phyloP scores from a whole-genome alignment of 31 red algal genomes.

The Asparagopsis taxiformis region DNA sequence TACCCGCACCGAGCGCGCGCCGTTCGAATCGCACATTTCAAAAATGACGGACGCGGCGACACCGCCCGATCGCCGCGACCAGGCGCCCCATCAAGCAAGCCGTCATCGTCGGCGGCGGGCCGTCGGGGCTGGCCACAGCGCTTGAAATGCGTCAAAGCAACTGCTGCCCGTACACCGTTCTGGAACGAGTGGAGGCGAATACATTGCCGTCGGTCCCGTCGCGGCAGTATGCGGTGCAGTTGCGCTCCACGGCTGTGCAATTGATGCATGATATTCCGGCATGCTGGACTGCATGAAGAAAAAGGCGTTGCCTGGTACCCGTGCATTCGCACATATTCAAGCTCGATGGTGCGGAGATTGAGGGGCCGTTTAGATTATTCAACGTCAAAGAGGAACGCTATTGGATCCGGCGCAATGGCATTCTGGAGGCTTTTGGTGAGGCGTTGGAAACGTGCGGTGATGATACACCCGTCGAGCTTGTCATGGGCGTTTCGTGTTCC shows the following conservation, averaged over 20 bases:
- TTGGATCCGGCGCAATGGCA: background rate
- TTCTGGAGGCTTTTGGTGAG: background rate
- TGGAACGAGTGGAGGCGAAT: background rate
- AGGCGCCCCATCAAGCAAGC: background rate
- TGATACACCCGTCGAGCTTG: background rate
- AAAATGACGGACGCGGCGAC: too few relatives aligned
- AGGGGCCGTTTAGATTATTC: too few relatives aligned
- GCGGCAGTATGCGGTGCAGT: background rate
- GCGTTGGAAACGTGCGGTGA: background rate
- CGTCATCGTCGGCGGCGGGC: background rate
- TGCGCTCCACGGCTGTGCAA: background rate
- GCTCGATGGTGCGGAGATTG: background rate
- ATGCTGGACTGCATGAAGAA: background rate
- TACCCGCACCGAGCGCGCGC: too few relatives aligned
- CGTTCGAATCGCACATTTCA: too few relatives aligned
- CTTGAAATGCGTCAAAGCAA: background rate
- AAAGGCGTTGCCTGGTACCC: too few relatives aligned
- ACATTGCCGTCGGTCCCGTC: background rate
- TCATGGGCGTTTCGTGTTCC: background rate
- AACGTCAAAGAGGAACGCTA: too few relatives aligned
- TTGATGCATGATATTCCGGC: background rate
- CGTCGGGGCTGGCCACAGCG: background rate
- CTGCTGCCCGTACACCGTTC: background rate
- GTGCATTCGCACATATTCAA: background rate
- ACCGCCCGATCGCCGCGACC: too few relatives aligned